phyloP scores from a whole-genome alignment of 2,329 filamentous ascomycete genomes.

The Ophiocordyceps camponoti-leonardi region DNA sequence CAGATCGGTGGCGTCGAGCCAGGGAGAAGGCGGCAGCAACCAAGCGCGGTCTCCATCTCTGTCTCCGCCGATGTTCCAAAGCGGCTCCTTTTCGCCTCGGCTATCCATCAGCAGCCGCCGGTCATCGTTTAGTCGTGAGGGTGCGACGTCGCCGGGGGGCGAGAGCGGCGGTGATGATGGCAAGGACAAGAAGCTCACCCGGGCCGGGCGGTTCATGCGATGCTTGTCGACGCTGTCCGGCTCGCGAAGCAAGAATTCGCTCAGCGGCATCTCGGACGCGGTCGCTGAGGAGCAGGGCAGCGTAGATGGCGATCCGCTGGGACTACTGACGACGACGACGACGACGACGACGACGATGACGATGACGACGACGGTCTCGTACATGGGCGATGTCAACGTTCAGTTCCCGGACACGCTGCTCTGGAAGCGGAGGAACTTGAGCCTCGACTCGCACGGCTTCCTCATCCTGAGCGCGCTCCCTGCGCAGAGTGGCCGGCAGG shows the following conservation, averaged over 20 bases:
- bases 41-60: constrained; percentile 26
- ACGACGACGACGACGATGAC: constrained; percentile 13
- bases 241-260: constrained; percentile 25
- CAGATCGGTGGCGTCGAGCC: constrained; percentile 30
- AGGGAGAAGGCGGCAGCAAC: constrained; percentile 20
- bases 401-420: constrained; percentile 92
- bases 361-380: constrained; percentile 34
- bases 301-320: neutral
- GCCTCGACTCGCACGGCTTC: constrained; percentile 69
- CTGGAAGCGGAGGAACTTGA: constrained; percentile 87
- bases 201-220: constrained; percentile 40
- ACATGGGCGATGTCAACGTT: constrained; percentile 82
- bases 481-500: constrained; percentile 32
- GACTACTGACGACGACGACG: constrained; percentile 2
- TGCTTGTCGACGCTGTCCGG: constrained; percentile 37
- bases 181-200: constrained; percentile 31
- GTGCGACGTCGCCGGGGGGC: constrained; percentile 23
- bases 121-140: constrained; percentile 27
- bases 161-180: constrained; percentile 29
- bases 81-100: constrained; percentile 30
- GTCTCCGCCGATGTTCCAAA: constrained; percentile 28
- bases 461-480: constrained; percentile 54
- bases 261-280: constrained; percentile 28
- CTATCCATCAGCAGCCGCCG: constrained; percentile 47
- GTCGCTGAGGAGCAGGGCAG: constrained; percentile 28